Evolutionary conservation across 2,329 filamentous ascomycete genomes (phyloP).

Genomic region (Xylariaceae sp.): DNA sequence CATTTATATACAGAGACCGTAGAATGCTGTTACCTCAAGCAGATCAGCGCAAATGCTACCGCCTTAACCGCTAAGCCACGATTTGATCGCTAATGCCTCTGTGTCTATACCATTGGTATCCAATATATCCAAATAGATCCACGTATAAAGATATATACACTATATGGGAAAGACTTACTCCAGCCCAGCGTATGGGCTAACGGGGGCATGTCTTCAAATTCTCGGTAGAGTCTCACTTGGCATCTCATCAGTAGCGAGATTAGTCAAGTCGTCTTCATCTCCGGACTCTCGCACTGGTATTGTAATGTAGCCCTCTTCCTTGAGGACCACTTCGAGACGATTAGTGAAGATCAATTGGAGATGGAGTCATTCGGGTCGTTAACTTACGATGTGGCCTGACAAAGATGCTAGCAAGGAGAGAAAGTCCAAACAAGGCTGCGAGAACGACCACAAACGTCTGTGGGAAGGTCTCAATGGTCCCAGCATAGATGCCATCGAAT

Average conservation of each 20-base stretch:
- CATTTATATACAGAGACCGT: no score
- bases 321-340: conserved; percentile 35
- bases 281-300: conserved; percentile 31
- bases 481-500: conserved; percentile 86
- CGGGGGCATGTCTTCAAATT: conserved; percentile 12
- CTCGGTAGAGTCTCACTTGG: conserved; percentile 32
- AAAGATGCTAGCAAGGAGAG: conserved; percentile 72
- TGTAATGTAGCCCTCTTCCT: conserved; percentile 36
- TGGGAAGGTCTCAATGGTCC: conserved; percentile 78
- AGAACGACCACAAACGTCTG: conserved; percentile 86
- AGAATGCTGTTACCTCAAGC: neutral
- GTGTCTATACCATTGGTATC: conserved; percentile 6
- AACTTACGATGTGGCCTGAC: conserved; percentile 76
- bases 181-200: neutral
- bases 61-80: neutral
- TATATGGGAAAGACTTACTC: neutral
- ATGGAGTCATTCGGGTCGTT: neutral
- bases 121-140: neutral
- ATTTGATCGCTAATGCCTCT: neutral
- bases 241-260: conserved; percentile 29
- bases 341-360: conserved; percentile 2
- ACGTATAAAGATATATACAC: neutral
- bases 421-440: conserved; percentile 68
- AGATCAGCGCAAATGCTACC: neutral
- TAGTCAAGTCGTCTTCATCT: conserved; percentile 17